Percentiles rank a stretch among this genome's conserved stretches.
These are phyloP conservation scores for Skeletonema grethae DNA, from an alignment of 108 stramenopile genomes.

Conservation along the genomic window DNA sequence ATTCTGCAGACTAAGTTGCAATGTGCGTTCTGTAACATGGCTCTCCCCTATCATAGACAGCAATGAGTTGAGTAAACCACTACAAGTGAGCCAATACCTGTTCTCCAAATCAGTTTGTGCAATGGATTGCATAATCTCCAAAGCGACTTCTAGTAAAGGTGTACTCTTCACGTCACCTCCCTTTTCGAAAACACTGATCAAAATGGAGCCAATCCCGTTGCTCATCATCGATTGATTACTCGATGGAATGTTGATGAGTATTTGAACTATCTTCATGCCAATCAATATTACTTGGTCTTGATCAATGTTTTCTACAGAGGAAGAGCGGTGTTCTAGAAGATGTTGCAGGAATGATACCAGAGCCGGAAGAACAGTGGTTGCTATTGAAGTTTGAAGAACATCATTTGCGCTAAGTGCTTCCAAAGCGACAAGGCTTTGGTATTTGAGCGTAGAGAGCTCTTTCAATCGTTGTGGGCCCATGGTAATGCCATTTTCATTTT, in stretches of 20 bases:
- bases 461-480: constrained; percentile 42
- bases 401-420: constrained; percentile 76
- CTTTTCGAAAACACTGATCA: constrained; percentile 22
- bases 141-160: constrained; percentile 33
- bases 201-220: constrained; percentile 51
- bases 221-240: constrained; percentile 62
- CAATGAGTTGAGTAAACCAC: constrained; percentile 14
- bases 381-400: constrained; percentile 67
- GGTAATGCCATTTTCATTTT: constrained; percentile 30
- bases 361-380: constrained; percentile 61
- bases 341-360: constrained; percentile 57
- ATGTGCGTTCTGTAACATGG: background rate
- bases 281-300: constrained; percentile 43
- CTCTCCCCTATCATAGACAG: constrained; percentile 16
- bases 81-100: constrained; percentile 6
- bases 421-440: constrained; percentile 66
- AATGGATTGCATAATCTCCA: constrained; percentile 63
- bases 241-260: constrained; percentile 68
- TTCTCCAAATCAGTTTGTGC: constrained; percentile 2
- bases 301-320: background rate
- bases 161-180: background rate
- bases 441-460: constrained; percentile 59
- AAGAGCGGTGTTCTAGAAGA: background rate
- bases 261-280: constrained; percentile 62
- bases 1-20: constrained; percentile 56